Base-by-base conservation (phyloP, 2,329 filamentous ascomycete species). In the Exophiala calicioides region DNA sequence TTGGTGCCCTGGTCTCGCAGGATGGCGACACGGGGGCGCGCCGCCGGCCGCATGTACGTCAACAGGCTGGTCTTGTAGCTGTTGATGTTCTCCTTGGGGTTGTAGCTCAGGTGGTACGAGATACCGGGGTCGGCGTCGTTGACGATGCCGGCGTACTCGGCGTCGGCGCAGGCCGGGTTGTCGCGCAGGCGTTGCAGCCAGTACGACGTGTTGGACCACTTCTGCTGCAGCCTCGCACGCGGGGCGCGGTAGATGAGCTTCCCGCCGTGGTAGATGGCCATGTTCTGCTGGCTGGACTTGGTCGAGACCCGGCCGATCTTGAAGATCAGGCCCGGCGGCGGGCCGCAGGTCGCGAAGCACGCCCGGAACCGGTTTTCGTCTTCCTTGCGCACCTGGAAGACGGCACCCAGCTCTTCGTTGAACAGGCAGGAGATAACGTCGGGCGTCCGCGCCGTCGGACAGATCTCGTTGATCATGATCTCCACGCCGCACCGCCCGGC, bases 1-100 rank as follows among this genome's bases (percentile, higher is more conserved):
- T 98, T 97, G 58, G 95, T 88, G 65, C 93, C 93, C 67, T 96
- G 90, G 68, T 97, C 93, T 63, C 93, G 81, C 16, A 98, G 81
- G 59, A 98, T 95, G 32, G 93, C 93, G 18, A 98, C 90, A 23
- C 84, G 82, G 1, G 87, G 86, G 61, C 80, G 82, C 31, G 68
- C 78, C 53, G 75, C 76, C 50, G 79, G 69, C 29, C 80, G 78
- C 47, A 89, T 70, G 50, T 78, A 80, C 3, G 81, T 75, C 52
- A 81, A 78, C 52, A 88, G 68, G 10, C 42, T 49, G 7, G 54
- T 41, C 16, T 50, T 50, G 44, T 55, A 57, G 9, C 46, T 56
- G 41, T 53, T 55, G 49, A 58, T 57, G 57, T 81, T 85, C 53
- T 95, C 89, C 44, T 83, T 76, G 2, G 88, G 88, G 50, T 88